Evolutionary conservation across 2,329 filamentous ascomycete genomes (phyloP), one percentile per base, ranked within the genome.

Genomic region (Calonectria pteridis): DNA sequence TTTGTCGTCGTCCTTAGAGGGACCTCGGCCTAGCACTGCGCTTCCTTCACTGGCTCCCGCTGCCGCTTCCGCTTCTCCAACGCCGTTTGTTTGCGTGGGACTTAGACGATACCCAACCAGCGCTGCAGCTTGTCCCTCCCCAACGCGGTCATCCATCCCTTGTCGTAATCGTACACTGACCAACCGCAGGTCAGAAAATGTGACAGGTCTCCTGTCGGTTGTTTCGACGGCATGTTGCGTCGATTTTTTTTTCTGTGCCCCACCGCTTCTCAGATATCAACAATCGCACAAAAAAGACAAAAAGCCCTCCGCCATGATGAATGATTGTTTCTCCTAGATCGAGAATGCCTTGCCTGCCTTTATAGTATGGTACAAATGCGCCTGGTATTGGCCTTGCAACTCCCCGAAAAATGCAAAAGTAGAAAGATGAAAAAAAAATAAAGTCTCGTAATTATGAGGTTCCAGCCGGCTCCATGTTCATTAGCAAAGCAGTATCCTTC

Each of bases 371-470:
- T 55, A 68, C 59, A 70, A 55, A 70, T 58, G 67, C 71, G 71
- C 71, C 71, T 73, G 71, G 71, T 73, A 73, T 73, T 63, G 71
- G 71, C 59, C 71, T 40, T 67, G 71, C 67, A 73, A 73, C 71
- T 73, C 71, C 71, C 49, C 55, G n/a, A 59, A 50, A 68, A 69
- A 72, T 65, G 70, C 58, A 68, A 67, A 63, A 67, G 29, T 59
- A 71, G 43, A 23, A 67, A 43, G 51, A 53, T 53, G 46, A 53
- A 49, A 23, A 72, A 65, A 23, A 72, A 65, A 43, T 63, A 11
- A 29, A 49, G 49, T 64, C 46, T 72, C 70, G 37, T 64, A 64
- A 72, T 72, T 72, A 72, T 49, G 49, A 50, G 58, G 31, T 58
- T 49, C 65, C 70, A 72, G 49, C 51, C 40, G 51, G 66, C 67